These are phyloP conservation scores for Linnemannia hyalina DNA, from an alignment of 192 early-diverging fungal genomes.

Conservation along the genomic window DNA sequence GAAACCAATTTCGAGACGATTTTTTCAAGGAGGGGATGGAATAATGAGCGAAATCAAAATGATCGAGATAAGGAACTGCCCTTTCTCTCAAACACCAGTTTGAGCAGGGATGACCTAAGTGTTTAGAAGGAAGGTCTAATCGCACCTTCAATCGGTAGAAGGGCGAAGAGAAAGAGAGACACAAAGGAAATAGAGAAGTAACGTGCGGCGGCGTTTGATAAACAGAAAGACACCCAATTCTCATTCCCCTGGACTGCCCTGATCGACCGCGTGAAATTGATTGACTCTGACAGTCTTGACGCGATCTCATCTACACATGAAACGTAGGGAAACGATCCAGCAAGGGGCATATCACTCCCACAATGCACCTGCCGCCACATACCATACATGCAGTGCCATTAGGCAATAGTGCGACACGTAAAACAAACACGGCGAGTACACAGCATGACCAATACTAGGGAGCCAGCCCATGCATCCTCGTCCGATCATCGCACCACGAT, in stretches of 20 bases:
- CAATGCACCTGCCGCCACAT: no score
- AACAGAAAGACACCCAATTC: neutral
- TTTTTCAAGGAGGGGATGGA: slow-evolving; percentile 5
- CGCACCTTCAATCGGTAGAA: no score
- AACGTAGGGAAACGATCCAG: no score
- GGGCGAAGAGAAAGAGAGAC: no score
- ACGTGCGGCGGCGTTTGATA: neutral
- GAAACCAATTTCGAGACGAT: neutral
- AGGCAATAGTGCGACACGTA: neutral
- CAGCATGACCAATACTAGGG: no score
- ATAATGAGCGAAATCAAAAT: neutral
- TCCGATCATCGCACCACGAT: no score
- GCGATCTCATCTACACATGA: neutral
- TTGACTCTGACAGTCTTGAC: neutral
- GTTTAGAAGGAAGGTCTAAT: no score
- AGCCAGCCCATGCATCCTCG: no score
- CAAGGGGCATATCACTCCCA: no score
- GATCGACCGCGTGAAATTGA: neutral
- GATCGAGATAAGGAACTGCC: neutral
- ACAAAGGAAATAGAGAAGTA: neutral
- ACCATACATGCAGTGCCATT: neutral
- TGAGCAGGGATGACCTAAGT: neutral
- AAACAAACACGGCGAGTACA: neutral
- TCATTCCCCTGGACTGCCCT: neutral
- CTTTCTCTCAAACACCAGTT: neutral